Evolutionary conservation across 1,139 yeast genomes (phyloP).

Genomic region (Candida frijolesensis): DNA sequence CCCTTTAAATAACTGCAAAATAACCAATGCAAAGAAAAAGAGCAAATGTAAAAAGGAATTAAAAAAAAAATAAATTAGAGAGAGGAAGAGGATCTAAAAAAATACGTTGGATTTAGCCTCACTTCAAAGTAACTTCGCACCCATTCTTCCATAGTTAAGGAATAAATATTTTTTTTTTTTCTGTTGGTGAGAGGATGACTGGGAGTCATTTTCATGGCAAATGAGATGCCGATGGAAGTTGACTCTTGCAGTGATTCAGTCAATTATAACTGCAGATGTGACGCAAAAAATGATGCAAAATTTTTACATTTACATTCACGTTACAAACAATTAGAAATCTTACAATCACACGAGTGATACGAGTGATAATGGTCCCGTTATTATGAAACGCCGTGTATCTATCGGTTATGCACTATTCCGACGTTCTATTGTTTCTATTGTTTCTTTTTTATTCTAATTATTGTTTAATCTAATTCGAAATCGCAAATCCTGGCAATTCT

Average conservation of each 20-base stretch:
- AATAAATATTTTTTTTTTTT: not conserved
- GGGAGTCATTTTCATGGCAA: conserved; percentile 11
- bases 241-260: not conserved
- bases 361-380: not conserved
- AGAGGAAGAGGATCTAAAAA: not conserved
- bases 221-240: not conserved
- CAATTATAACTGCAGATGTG: not conserved
- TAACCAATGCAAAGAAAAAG: not conserved
- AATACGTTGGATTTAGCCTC: too few species aligned
- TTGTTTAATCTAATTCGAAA: not conserved
- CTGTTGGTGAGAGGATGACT: conserved; percentile 9
- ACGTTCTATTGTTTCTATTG: not conserved
- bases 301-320: too few species aligned
- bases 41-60: not conserved
- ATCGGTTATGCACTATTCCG: too few species aligned
- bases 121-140: not conserved
- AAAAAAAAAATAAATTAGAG: not conserved
- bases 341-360: not conserved
- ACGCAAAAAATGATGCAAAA: not conserved
- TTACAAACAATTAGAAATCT: not conserved
- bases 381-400: not conserved
- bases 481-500: conserved; percentile 12
- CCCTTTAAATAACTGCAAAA: conserved; percentile 2
- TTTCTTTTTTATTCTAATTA: not conserved
- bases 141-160: conserved; percentile 10